Conservation (phyloP, 2,329 filamentous ascomycete species). For the Colletotrichum horii region DNA sequence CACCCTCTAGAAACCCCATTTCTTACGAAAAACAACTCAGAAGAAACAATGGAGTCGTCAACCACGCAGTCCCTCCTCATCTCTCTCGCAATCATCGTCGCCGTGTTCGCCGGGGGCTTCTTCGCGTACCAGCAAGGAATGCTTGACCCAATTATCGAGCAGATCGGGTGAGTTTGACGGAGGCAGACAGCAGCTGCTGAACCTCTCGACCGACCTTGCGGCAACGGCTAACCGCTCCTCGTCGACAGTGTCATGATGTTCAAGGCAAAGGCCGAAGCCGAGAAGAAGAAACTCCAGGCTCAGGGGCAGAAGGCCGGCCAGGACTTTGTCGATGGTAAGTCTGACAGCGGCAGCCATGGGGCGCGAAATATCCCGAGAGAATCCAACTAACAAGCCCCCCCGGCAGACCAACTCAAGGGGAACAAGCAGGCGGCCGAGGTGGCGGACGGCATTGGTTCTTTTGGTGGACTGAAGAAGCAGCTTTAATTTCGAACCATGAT, state of each 20-base stretch:
- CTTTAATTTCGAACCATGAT: neutral
- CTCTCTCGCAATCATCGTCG: conserved; percentile 29
- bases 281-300: conserved; percentile 42
- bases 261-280: conserved; percentile 45
- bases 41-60: conserved; percentile 14
- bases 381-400: neutral
- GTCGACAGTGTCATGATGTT: conserved; percentile 33
- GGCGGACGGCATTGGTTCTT: conserved; percentile 29
- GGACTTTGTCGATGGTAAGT: conserved; percentile 40
- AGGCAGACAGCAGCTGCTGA: neutral
- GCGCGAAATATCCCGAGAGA: neutral
- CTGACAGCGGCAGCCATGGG: neutral
- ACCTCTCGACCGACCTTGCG: neutral
- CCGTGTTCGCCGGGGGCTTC: conserved; percentile 33
- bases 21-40: neutral
- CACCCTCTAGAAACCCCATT: neutral
- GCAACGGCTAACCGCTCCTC: neutral
- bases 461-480: conserved; percentile 36
- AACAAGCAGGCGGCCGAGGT: conserved; percentile 39
- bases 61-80: conserved; percentile 26
- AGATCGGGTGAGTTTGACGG: conserved; percentile 28
- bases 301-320: conserved; percentile 42
- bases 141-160: conserved; percentile 41
- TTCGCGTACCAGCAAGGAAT: conserved; percentile 42
- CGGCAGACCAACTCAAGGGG: conserved; percentile 37